A percentile compares a stretch with the other conserved stretches of the same genome.
Evolutionary conservation across 2,329 filamentous ascomycete genomes (phyloP).

Genomic region (Fusarium nodosum): DNA sequence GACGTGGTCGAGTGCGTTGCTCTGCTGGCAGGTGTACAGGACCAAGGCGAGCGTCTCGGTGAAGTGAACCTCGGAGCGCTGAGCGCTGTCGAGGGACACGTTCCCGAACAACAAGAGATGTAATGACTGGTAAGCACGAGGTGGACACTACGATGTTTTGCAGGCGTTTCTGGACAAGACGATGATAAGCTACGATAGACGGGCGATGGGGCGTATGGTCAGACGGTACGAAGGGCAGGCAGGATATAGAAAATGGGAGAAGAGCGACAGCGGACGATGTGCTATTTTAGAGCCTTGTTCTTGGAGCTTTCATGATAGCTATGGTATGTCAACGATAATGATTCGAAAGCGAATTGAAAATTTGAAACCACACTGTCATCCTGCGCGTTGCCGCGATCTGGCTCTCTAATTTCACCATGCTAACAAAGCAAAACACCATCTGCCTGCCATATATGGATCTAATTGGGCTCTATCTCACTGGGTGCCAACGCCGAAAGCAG

Average conservation of each 20-base stretch:
- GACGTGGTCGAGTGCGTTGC: slow-evolving; percentile 83
- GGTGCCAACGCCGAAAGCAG: slow-evolving; percentile 24
- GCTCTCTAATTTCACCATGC: not conserved
- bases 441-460: not conserved
- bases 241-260: slow-evolving; percentile 33
- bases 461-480: not conserved
- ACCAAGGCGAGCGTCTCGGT: slow-evolving; percentile 57
- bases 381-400: not conserved
- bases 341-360: slow-evolving; percentile 7
- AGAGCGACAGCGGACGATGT: slow-evolving; percentile 6
- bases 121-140: slow-evolving; percentile 23
- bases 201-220: slow-evolving; percentile 35
- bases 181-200: slow-evolving; percentile 40
- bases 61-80: slow-evolving; percentile 70
- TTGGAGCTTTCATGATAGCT: slow-evolving; percentile 24
- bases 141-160: slow-evolving; percentile 31
- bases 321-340: slow-evolving; percentile 32
- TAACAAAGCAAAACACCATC: not conserved
- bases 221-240: slow-evolving; percentile 13
- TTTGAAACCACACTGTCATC: not conserved
- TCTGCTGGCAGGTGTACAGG: slow-evolving; percentile 65
- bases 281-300: slow-evolving; percentile 11
- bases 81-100: slow-evolving; percentile 66
- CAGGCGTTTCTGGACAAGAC: slow-evolving; percentile 46
- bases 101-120: slow-evolving; percentile 55